A percentile compares a stretch with the other conserved stretches of the same genome.
Evolutionary conservation across 768 basidiomycete species (phyloP).

Genomic region (Steccherinum ochraceum): DNA sequence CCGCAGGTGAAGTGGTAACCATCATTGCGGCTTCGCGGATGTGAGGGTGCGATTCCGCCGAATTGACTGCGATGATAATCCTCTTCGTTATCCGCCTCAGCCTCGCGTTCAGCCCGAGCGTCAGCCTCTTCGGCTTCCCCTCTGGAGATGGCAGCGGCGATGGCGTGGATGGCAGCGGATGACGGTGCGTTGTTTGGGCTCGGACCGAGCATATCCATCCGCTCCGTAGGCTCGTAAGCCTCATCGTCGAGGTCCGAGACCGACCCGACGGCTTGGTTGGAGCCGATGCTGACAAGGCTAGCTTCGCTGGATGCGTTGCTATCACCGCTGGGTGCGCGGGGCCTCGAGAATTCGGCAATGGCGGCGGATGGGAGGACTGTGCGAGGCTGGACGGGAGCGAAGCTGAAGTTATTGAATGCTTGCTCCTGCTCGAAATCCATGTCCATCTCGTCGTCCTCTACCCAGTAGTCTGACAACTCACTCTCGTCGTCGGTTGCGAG

Average conservation of each 20-base stretch:
- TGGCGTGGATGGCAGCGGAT: background rate
- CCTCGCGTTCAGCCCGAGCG: background rate
- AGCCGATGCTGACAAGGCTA: background rate
- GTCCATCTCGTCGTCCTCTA: constrained; percentile 13
- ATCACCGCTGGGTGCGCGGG: background rate
- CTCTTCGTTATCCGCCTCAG: background rate
- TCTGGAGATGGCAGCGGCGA: background rate
- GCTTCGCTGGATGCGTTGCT: background rate
- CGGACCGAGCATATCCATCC: constrained; percentile 1
- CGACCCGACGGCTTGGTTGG: too few relatives aligned
- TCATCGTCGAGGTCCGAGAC: too few relatives aligned
- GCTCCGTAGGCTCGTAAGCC: too few relatives aligned
- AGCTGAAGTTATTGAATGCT: constrained; percentile 7
- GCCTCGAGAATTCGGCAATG: background rate
- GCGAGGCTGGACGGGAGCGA: background rate
- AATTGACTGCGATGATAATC: background rate
- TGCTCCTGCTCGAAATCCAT: constrained; percentile 6
- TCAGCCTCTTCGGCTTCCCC: constrained; percentile 1
- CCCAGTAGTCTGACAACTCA: constrained; percentile 11
- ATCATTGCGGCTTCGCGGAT: constrained; percentile 3
- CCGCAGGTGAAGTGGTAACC: too few relatives aligned
- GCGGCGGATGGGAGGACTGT: background rate
- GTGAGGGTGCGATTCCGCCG: background rate
- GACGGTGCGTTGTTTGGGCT: background rate
- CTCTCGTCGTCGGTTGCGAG: constrained; percentile 5